A percentile compares a stretch with the other conserved stretches of the same genome.
Conservation (phyloP, 2,329 filamentous ascomycete species). For the Pseudomassariella vexata region DNA sequence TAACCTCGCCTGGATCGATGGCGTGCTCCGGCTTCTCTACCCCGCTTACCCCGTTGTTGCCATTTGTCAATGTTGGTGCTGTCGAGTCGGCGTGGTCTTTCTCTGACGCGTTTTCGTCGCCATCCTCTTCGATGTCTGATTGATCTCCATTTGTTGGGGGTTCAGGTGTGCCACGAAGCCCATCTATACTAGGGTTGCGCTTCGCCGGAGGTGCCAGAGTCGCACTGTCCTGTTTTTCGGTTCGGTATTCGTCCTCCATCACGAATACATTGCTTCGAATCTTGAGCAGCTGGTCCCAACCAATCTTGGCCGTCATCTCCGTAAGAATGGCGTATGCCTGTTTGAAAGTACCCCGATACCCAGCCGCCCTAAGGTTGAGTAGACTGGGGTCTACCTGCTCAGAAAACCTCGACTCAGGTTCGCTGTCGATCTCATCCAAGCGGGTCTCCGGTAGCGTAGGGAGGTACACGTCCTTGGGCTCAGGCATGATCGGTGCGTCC, state of each 20-base stretch:
- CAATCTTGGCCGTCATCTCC: constrained; percentile 93
- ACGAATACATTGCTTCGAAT: constrained; percentile 97
- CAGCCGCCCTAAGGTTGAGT: constrained; percentile 76
- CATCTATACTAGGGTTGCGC: constrained; percentile 74
- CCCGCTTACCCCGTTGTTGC: constrained; percentile 26
- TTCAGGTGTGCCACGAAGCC: constrained; percentile 65
- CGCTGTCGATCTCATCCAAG: constrained; percentile 93
- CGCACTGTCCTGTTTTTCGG: constrained; percentile 66
- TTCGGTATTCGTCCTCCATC: constrained; percentile 98
- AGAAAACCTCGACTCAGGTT: constrained; percentile 70
- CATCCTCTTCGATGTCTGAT: constrained; percentile 26
- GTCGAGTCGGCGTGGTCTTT: constrained; percentile 25
- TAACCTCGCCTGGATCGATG: constrained; percentile 70
- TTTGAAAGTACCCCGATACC: constrained; percentile 92
- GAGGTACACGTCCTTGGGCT: constrained; percentile 80
- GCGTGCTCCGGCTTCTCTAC: constrained; percentile 78
- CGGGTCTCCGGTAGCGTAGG: constrained; percentile 84
- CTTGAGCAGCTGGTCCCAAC: constrained; percentile 93
- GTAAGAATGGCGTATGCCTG: constrained; percentile 92
- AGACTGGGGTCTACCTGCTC: constrained; percentile 86
- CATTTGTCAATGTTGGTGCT: constrained; percentile 30
- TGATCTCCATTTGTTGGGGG: constrained; percentile 43
- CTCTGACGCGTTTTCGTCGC: constrained; percentile 20
- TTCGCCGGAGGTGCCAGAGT: constrained; percentile 41
- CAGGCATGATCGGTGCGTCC: constrained; percentile 89